A percentile compares a stretch with the other conserved stretches of the same genome.
Evolutionary conservation across 2,329 filamentous ascomycete species (phyloP).

Genomic region (Apiospora saccharicola): DNA sequence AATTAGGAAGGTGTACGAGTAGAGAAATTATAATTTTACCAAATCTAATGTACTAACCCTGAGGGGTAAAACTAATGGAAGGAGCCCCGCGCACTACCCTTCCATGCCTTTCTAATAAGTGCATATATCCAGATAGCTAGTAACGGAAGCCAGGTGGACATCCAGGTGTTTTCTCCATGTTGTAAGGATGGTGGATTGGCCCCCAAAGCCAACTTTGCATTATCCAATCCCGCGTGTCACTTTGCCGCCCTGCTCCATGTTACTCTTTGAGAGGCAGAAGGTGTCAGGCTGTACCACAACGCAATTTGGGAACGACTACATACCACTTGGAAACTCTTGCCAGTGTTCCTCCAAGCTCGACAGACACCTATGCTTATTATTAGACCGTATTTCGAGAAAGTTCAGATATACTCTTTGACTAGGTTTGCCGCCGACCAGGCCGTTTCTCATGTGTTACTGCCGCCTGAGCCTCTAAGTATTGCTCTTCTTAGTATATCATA

Average conservation of each 20-base stretch:
- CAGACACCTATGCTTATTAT: neutral
- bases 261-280: neutral
- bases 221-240: neutral
- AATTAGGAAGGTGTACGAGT: too few species aligned
- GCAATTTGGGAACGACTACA: neutral
- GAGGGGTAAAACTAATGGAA: too few species aligned
- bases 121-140: neutral
- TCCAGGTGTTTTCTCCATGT: neutral
- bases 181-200: neutral
- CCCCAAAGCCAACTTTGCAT: neutral
- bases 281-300: neutral
- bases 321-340: neutral
- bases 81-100: neutral
- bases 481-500: neutral
- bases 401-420: neutral
- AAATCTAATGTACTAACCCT: too few species aligned
- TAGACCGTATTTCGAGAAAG: constrained; percentile 4
- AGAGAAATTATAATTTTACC: too few species aligned
- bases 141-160: neutral
- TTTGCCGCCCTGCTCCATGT: neutral
- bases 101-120: neutral
- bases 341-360: neutral
- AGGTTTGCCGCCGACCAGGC: neutral
- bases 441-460: neutral
- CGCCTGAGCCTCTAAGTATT: neutral